Evolutionary conservation across 352 stramenopile genomes (phyloP), one percentile per base, ranked within the genome.

Genomic region (Globisporangium paroecandrum): DNA sequence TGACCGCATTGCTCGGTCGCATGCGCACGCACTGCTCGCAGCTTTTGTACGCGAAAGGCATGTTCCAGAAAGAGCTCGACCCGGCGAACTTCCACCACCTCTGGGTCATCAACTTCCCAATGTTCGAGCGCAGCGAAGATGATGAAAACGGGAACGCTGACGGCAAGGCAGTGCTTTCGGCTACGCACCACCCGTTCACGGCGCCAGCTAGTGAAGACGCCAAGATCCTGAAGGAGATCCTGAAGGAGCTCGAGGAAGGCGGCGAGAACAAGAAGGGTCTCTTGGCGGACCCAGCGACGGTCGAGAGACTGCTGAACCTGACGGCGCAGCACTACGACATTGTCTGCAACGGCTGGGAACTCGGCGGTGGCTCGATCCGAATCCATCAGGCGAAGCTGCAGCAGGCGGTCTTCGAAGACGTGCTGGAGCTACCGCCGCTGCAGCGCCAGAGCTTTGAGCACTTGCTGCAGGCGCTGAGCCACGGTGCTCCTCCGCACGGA

Each of bases 151-250:
- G 69, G 32, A 65, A 38, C 15, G 68, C 38, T 6, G 69, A 53
- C 12, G 75, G 70, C 41, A 74, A 76, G n/a, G 68, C 80, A 15
- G 70, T 72, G 27, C 74, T 96, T 13, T 93, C 83, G 2, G 81
- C 89, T 15, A 93, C 84, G 46, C 90, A 97, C 66, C 89, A 97
- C 64, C 90, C 90, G 29, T 97, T 97, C 74, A 97, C 90, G 20
- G 81, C 86, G 2, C 89, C 89, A 24, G 65, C 72, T 0, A 72
- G 77, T 13, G 81, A 87, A 12, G 73, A 93, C 38, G 68, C 73
- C 0, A 68, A 65, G 12, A 63, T 86, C 66, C 65, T 93, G 22
- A 18, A 82, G 15, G 73, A 85, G 53, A 79, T 91, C 58, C 67
- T 91, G 22, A 56, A 55, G 4, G 5, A 64, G 10, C 36, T 51